Evolutionary conservation across 148 eudicot species (phyloP), one percentile per base, ranked within the genome.

Genomic region (Rhododendron molle): DNA sequence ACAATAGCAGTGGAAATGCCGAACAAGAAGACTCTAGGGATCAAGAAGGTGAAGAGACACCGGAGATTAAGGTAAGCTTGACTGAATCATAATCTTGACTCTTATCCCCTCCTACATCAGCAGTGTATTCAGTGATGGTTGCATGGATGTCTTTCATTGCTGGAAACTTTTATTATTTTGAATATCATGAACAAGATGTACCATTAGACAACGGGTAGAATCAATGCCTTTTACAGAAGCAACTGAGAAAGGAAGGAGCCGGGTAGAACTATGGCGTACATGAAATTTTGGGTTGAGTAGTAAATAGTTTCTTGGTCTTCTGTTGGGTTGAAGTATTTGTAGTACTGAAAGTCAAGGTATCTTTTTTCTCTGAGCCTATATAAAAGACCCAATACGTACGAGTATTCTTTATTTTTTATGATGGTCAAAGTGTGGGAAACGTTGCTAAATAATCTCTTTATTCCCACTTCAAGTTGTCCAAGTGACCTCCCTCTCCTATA

Each of bases 21-120:
- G 93, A 94, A 89, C 71, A 84, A 60, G 94, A 90, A 87, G 87
- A 38, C 60, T 50, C 88, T 23, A 91, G 47, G 14, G 86, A 85
- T 80, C 89, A 89, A 80, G 93, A 92, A 46, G 89, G 83, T 86
- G 98, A 93, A 38, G 92, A 92, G 85, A 47, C 92, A 38, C 93
- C 94, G 74, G 94, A 92, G 87, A 84, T 95, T 56, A 95, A 94
- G 97, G 98, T 95, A 78, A 18, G 85, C 52, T 65, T 86, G 58
- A 15, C 5, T 76, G 28, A 46, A 15, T 20, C 78, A 60, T 86
- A 30, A 36, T 28, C 36, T 40, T 20, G 82, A 23, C 12, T 21
- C 46, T 76, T 21, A 32, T 20, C 8, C 44, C 43, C 43, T 38
- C 43, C 43, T 38, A 44, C 47, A 44, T 44, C 49, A 9, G 65